Evolutionary conservation across 2,329 filamentous ascomycete genomes (phyloP).

Genomic region (Phaeosphaeria sp.): DNA sequence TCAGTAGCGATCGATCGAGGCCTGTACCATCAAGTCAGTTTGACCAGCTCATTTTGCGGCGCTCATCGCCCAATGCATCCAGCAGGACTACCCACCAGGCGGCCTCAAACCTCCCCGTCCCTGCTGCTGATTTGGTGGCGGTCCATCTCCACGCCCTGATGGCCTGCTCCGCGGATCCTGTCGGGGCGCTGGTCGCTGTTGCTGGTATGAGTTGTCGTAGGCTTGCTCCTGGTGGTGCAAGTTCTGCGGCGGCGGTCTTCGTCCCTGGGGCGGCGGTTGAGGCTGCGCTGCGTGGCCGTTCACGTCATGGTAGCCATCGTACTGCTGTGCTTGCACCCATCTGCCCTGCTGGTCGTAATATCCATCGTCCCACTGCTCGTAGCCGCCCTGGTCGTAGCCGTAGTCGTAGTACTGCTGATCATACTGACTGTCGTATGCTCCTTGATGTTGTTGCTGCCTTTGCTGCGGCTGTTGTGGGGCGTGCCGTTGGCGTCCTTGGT

Average conservation of each 20-base stretch:
- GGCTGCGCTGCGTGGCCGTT: constrained; percentile 25
- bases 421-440: constrained; percentile 38
- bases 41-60: not conserved
- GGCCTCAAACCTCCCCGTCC: constrained; percentile 33
- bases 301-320: constrained; percentile 31
- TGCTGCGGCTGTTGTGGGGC: constrained; percentile 19
- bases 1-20: constrained; percentile 37
- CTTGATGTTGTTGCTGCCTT: constrained; percentile 34
- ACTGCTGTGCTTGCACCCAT: constrained; percentile 35
- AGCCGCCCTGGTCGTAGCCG: constrained; percentile 41
- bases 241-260: constrained; percentile 24
- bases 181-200: constrained; percentile 29
- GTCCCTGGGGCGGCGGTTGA: constrained; percentile 19
- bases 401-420: constrained; percentile 42
- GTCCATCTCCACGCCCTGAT: constrained; percentile 30
- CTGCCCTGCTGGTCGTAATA: constrained; percentile 42
- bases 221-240: constrained; percentile 34
- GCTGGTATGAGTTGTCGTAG: constrained; percentile 33
- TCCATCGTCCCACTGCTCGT: constrained; percentile 44
- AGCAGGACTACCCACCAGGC: constrained; percentile 30
- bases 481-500: constrained; percentile 20
- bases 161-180: constrained; percentile 36
- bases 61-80: not conserved
- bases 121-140: constrained; percentile 26
- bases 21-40: constrained; percentile 27